Evolutionary conservation across 768 basidiomycete genomes (phyloP), one percentile per base, ranked within the genome.

Genomic region (Paxillus rubicundulus): DNA sequence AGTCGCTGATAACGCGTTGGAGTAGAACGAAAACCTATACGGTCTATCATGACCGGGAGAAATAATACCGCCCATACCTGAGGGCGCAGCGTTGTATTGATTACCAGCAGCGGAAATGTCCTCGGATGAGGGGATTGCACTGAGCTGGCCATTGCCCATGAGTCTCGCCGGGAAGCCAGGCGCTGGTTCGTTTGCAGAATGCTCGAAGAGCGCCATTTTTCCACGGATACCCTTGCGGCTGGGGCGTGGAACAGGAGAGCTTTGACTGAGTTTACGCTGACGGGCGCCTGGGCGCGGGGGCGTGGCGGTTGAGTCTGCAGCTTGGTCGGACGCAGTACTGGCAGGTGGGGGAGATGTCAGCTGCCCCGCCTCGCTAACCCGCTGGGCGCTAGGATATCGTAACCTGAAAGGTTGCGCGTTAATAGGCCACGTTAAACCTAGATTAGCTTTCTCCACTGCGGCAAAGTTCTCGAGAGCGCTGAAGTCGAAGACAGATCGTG

Each of bases 1-100:
- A 1, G 97, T 98, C 0, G 93, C 88, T 3, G 87, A 84, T 45
- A 97, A 75, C 4, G 87, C 80, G 62, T 97, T 98, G 16, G 92
- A 98, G 72, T 98, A 99, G 74, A 98, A 99, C 0, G 97, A 98
- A 73, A 98, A 99, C 41, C 97, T 82, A 65, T 98, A 98, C 9
- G 95, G 96, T 62, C 93, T 78, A 62, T 94, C 92, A 57, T 93
- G 87, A 0, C 80, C 83, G 4, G 77, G 74, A 46, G 76, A 72
- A 20, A 77, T 69, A 45, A 79, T 74, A 7, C 73, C 74, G 10
- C 55, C 54, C 21, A 64, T 33, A 10, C 47, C 53, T 2, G 53
- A 34, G 20, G 56, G 57, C 5, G 55, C 55, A 8, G 60, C 20
- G 2, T 17, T 9, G 17, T 57, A 59, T 45, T 49, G 52, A 16